These are phyloP conservation scores for Kazachstania taianensis DNA, from an alignment of 805 yeast species.

Conservation along the genomic window DNA sequence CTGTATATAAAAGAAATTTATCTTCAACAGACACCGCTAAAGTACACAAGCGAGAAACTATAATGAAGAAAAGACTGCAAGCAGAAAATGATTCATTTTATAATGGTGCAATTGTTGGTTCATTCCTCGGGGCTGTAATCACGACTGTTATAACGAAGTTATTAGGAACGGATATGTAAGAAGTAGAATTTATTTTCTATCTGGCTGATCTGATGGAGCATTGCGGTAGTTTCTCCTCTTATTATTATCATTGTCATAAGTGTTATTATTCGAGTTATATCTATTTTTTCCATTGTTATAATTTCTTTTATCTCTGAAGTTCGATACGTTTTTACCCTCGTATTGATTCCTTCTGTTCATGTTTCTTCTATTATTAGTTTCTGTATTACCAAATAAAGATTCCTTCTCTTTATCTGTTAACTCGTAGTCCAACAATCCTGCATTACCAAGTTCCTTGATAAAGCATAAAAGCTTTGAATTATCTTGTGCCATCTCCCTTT, in stretches of 20 bases:
- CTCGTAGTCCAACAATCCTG: conserved; percentile 22
- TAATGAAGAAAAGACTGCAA: no score
- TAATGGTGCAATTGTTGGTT: conserved; percentile 22
- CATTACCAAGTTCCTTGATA: conserved; percentile 31
- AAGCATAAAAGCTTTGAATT: conserved; percentile 34
- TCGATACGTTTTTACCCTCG: conserved; percentile 1
- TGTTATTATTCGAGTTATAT: conserved; percentile 2
- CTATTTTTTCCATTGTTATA: conserved; percentile 1
- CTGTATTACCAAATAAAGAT: conserved; percentile 20
- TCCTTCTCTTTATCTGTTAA: conserved; percentile 24
- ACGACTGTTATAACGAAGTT: conserved; percentile 15
- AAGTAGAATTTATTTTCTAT: background rate
- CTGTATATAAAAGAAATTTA: background rate
- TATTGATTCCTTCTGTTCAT: conserved; percentile 7
- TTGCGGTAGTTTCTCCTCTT: background rate
- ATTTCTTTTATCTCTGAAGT: conserved; percentile 2
- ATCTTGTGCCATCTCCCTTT: conserved; percentile 36
- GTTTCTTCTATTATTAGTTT: conserved; percentile 6
- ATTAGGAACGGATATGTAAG: conserved; percentile 1
- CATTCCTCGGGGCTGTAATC: conserved; percentile 24
- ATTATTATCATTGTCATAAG: background rate
- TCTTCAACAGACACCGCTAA: background rate
- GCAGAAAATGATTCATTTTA: conserved; percentile 13
- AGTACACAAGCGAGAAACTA: no score
- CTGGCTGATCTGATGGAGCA: no score